Percentiles rank a stretch among this genome's conserved stretches.
Conservation (phyloP, 2,329 filamentous ascomycete genomes). For the Cladophialophora carrionii region DNA sequence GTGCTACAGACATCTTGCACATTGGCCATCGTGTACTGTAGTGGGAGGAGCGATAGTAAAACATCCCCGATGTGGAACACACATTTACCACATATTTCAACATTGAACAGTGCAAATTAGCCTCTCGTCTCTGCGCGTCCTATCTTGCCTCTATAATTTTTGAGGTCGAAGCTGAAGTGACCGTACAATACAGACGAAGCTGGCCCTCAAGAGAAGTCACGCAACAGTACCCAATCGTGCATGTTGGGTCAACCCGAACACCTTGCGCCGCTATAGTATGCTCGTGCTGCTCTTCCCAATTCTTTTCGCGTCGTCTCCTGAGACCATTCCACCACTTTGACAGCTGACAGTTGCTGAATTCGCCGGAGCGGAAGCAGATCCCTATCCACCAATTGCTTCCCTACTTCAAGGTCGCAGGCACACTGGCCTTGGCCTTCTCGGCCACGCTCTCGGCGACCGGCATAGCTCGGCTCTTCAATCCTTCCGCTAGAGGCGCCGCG, state of each 20-base stretch:
- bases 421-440: slow-evolving; percentile 58
- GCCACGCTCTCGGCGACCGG: slow-evolving; percentile 34
- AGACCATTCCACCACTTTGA: neutral
- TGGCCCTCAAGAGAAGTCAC: neutral
- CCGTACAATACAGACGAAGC: slow-evolving; percentile 4
- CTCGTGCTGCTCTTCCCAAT: neutral
- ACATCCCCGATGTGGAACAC: neutral
- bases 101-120: neutral
- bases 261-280: slow-evolving; percentile 2
- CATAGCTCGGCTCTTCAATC: slow-evolving; percentile 29
- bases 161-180: slow-evolving; percentile 1
- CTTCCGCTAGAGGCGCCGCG: slow-evolving; percentile 16
- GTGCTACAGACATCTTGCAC: neutral
- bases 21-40: neutral
- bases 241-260: neutral
- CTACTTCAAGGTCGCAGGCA: slow-evolving; percentile 55
- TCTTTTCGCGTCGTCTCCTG: neutral
- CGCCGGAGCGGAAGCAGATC: neutral
- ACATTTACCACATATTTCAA: neutral
- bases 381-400: neutral
- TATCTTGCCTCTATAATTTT: slow-evolving; percentile 1
- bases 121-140: neutral
- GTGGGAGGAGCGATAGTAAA: neutral
- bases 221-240: neutral
- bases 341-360: neutral